Evolutionary conservation across 2,329 filamentous ascomycete genomes (phyloP).

Genomic region (Cercospora sojina): DNA sequence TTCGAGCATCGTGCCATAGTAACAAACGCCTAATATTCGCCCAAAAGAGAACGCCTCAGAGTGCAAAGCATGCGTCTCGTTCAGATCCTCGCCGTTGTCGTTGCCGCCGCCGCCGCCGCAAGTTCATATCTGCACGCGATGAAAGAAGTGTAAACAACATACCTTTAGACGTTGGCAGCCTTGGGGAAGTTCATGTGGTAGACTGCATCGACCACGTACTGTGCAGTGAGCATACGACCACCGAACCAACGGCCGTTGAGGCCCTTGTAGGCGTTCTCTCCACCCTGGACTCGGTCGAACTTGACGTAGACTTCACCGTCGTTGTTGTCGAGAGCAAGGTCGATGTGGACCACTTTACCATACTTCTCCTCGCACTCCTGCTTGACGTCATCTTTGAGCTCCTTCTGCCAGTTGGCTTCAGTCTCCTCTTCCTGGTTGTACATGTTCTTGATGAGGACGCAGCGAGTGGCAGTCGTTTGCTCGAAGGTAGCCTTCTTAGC

Average conservation of each 20-base stretch:
- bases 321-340: slow-evolving; percentile 75
- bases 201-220: slow-evolving; percentile 95
- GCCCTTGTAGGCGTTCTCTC: slow-evolving; percentile 96
- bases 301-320: slow-evolving; percentile 98
- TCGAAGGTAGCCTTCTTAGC: slow-evolving; percentile 70
- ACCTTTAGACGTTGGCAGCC: slow-evolving; percentile 30
- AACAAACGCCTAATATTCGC: not conserved
- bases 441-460: slow-evolving; percentile 92
- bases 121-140: not conserved
- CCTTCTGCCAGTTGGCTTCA: slow-evolving; percentile 80
- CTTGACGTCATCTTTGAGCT: slow-evolving; percentile 90
- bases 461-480: slow-evolving; percentile 88
- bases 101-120: not conserved
- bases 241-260: slow-evolving; percentile 96
- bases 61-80: not conserved
- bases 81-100: not conserved
- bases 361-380: slow-evolving; percentile 93
- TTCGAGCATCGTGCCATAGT: not conserved
- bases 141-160: slow-evolving; percentile 2
- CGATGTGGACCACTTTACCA: slow-evolving; percentile 94
- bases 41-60: not conserved
- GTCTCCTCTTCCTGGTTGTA: slow-evolving; percentile 88
- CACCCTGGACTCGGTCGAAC: slow-evolving; percentile 91
- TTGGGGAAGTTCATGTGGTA: slow-evolving; percentile 60
- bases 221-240: slow-evolving; percentile 86